Conservation (phyloP, 2,329 filamentous ascomycete genomes). For the Sarocladium oryzae region DNA sequence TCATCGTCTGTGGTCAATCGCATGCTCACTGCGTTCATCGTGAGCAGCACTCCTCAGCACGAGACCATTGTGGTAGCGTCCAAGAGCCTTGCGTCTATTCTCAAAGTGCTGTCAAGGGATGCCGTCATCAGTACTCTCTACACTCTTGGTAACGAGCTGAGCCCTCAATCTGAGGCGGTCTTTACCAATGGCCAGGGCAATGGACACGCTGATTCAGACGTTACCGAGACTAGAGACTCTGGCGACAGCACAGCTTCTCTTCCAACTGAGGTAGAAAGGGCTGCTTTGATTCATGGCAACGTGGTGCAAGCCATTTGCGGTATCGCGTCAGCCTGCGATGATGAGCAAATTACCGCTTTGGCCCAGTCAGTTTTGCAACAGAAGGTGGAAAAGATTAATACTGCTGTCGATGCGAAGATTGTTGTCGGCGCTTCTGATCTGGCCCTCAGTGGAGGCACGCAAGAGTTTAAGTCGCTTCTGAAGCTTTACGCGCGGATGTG, state of each 20-base stretch:
- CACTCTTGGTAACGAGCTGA: conserved; percentile 91
- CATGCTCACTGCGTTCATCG: conserved; percentile 77
- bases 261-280: conserved; percentile 70
- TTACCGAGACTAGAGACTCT: conserved; percentile 51
- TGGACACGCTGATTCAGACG: conserved; percentile 31
- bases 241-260: conserved; percentile 77
- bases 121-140: conserved; percentile 93
- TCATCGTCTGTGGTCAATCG: conserved; percentile 72
- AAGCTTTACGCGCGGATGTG: conserved; percentile 75
- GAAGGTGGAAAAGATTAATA: conserved; percentile 81
- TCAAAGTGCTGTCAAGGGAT: conserved; percentile 82
- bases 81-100: conserved; percentile 73
- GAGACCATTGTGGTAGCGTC: conserved; percentile 70
- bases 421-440: conserved; percentile 75
- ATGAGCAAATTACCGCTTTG: conserved; percentile 87
- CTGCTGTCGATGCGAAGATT: conserved; percentile 75
- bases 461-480: conserved; percentile 79
- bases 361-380: conserved; percentile 96
- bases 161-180: conserved; percentile 55
- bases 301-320: conserved; percentile 93
- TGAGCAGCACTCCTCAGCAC: conserved; percentile 68
- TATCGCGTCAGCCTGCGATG: conserved; percentile 74
- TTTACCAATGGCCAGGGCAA: conserved; percentile 46
- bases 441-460: conserved; percentile 67
- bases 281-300: conserved; percentile 60